These are phyloP conservation scores for Globisporangium nodosum DNA, from an alignment of 352 stramenopile genomes.

Conservation along the genomic window DNA sequence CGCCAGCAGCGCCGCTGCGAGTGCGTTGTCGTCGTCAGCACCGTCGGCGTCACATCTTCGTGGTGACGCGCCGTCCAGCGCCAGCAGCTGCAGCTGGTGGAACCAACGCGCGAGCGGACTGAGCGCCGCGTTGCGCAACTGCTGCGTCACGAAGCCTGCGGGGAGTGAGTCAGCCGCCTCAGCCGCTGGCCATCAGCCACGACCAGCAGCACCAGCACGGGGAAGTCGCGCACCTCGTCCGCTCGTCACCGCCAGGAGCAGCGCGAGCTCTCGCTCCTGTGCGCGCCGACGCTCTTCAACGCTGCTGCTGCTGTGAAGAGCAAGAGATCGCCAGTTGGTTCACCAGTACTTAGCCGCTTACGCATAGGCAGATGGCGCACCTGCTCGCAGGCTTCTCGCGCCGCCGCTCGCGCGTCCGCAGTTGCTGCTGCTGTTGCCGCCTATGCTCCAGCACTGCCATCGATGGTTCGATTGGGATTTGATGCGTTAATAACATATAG, in stretches of 20 bases:
- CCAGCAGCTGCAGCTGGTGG: constrained; percentile 31
- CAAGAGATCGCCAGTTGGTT: neutral
- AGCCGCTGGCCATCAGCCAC: neutral
- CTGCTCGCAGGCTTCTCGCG: neutral
- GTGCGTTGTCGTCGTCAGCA: neutral
- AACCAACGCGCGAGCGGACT: constrained; percentile 36
- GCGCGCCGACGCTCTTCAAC: neutral
- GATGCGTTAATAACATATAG: no score
- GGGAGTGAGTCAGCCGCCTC: neutral
- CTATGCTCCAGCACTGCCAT: no score
- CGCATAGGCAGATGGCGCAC: neutral
- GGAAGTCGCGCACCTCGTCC: constrained; percentile 17
- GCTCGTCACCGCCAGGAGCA: constrained; percentile 18
- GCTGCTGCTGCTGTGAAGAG: neutral
- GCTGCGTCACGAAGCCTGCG: constrained; percentile 39
- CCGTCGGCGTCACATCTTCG: neutral
- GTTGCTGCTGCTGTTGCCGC: no score
- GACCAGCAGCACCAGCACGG: neutral
- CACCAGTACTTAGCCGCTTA: no score
- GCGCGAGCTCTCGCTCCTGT: constrained; percentile 8
- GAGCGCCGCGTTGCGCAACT: constrained; percentile 18
- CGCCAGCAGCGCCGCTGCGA: constrained; percentile 5
- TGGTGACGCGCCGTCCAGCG: neutral
- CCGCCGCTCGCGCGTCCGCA: neutral
- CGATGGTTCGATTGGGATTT: no score